Evolutionary conservation across 2,329 filamentous ascomycete species (phyloP).

Genomic region (Ascocoryne sarcoides): DNA sequence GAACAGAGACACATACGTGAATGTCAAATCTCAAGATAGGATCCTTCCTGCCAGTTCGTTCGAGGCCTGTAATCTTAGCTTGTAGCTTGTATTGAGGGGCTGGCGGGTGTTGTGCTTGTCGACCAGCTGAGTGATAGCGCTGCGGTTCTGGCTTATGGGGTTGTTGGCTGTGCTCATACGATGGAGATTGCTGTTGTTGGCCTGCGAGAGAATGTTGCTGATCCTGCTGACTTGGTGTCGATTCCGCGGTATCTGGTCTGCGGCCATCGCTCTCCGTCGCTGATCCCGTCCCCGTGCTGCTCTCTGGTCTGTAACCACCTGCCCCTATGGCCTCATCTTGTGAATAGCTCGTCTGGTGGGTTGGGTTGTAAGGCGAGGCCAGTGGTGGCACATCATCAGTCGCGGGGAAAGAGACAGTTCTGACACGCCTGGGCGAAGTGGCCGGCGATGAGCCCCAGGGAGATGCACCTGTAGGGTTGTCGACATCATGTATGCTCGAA

Average conservation of each 20-base stretch:
- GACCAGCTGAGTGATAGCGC: constrained; percentile 23
- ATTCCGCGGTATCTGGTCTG: constrained; percentile 25
- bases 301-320: constrained; percentile 21
- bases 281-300: constrained; percentile 20
- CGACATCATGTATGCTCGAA: constrained; percentile 45
- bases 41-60: constrained; percentile 91
- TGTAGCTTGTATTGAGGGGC: constrained; percentile 76
- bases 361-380: constrained; percentile 21
- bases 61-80: constrained; percentile 87
- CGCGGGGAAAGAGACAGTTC: constrained; percentile 19
- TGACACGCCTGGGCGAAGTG: constrained; percentile 24
- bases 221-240: constrained; percentile 17
- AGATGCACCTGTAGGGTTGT: constrained; percentile 47
- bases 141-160: constrained; percentile 28
- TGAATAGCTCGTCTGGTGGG: constrained; percentile 17
- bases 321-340: constrained; percentile 21
- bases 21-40: constrained; percentile 93
- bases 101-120: constrained; percentile 35
- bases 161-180: constrained; percentile 23
- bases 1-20: constrained; percentile 51
- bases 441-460: constrained; percentile 45
- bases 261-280: constrained; percentile 21
- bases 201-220: constrained; percentile 26
- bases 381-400: constrained; percentile 22
- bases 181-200: constrained; percentile 13